These are phyloP conservation scores for Diaporthe amygdali DNA, from an alignment of 2,329 filamentous ascomycete species.

Conservation along the genomic window DNA sequence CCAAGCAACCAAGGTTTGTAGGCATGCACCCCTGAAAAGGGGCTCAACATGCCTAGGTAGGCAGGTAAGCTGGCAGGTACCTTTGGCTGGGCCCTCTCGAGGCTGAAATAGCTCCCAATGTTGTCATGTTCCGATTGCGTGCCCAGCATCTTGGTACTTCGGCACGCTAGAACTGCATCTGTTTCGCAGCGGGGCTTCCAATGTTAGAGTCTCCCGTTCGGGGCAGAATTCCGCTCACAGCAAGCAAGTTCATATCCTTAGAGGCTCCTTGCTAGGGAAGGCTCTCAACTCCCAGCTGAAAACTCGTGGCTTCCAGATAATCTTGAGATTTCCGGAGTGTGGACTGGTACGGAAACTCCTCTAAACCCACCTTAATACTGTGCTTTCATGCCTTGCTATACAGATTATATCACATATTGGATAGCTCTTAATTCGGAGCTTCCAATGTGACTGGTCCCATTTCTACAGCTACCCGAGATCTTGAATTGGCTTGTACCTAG, in stretches of 20 bases:
- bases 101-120: background rate
- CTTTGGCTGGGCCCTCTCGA: background rate
- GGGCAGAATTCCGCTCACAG: background rate
- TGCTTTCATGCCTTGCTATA: background rate
- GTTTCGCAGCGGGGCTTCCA: background rate
- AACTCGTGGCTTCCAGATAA: background rate
- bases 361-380: no score
- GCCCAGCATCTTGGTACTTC: background rate
- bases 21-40: constrained; percentile 1
- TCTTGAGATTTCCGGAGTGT: background rate
- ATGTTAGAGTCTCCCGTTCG: background rate
- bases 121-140: background rate
- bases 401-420: background rate
- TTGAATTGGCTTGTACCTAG: background rate
- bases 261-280: background rate
- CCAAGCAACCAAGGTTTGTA: background rate
- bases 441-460: background rate
- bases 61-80: background rate
- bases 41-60: background rate
- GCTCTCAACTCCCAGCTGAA: background rate
- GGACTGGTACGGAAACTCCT: background rate
- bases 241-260: background rate
- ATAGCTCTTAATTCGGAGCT: background rate
- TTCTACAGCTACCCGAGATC: background rate
- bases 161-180: background rate